Evolutionary conservation across 129 eudicot species (phyloP).

Genomic region (Erigeron canadensis): DNA sequence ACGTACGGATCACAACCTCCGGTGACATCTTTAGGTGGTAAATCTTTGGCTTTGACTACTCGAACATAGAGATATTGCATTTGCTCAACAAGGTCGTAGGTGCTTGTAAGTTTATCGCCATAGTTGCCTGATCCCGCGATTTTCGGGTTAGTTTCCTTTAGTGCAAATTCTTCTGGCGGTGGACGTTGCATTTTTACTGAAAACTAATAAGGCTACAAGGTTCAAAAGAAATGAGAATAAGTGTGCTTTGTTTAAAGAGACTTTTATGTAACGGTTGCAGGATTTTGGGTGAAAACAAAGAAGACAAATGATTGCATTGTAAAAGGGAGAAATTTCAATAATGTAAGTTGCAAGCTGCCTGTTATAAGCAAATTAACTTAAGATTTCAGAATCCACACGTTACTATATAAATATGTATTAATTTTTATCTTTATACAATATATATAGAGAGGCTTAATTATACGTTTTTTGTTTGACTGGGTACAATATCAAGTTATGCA

Average conservation of each 20-base stretch:
- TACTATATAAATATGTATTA: background rate
- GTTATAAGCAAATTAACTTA: background rate
- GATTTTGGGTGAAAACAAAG: background rate
- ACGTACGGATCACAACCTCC: constrained; percentile 82
- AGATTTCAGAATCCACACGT: background rate
- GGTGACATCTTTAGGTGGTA: constrained; percentile 67
- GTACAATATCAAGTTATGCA: background rate
- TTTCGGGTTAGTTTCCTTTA: constrained; percentile 75
- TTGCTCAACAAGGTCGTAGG: constrained; percentile 95
- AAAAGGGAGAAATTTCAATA: constrained; percentile 19
- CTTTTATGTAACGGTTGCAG: constrained; percentile 9
- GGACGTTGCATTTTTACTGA: constrained; percentile 44
- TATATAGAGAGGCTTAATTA: background rate
- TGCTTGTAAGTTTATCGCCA: constrained; percentile 73
- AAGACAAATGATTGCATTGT: constrained; percentile 33
- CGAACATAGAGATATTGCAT: constrained; percentile 86
- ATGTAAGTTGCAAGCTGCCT: constrained; percentile 25
- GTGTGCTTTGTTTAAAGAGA: background rate
- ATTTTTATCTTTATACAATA: background rate
- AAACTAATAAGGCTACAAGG: background rate
- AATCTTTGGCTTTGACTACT: constrained; percentile 76
- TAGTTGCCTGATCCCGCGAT: constrained; percentile 78
- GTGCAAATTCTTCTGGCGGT: constrained; percentile 70
- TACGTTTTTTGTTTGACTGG: constrained; percentile 9
- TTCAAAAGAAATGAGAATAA: background rate